Conservation (phyloP, 1,139 yeast genomes). For the Debaryomycetaceae sp. region DNA sequence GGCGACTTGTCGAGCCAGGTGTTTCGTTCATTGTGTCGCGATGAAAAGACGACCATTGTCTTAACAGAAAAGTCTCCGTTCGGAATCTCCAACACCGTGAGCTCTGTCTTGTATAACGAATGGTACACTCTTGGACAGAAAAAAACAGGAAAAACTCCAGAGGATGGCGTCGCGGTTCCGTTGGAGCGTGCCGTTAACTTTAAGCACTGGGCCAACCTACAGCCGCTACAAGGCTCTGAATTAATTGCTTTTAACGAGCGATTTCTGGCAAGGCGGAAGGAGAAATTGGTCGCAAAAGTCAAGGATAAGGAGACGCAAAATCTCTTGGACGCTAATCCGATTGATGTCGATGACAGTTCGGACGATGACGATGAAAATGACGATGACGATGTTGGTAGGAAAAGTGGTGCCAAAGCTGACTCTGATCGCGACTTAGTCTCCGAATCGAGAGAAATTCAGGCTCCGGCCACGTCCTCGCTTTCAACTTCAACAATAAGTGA, state of each 20-base stretch:
- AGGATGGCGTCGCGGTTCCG: slow-evolving; percentile 51
- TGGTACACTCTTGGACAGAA: slow-evolving; percentile 43
- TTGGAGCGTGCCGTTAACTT: slow-evolving; percentile 28
- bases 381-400: slow-evolving; percentile 5
- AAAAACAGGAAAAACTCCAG: slow-evolving; percentile 27
- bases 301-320: slow-evolving; percentile 46
- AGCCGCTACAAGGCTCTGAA: slow-evolving; percentile 39
- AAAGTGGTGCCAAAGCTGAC: slow-evolving; percentile 1
- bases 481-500: slow-evolving; percentile 12
- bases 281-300: slow-evolving; percentile 40
- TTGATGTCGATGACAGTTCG: slow-evolving; percentile 26
- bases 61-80: slow-evolving; percentile 52
- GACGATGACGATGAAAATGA: slow-evolving; percentile 25
- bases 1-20: slow-evolving; percentile 56
- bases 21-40: slow-evolving; percentile 48
- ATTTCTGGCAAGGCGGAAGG: slow-evolving; percentile 32
- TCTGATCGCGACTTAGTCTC: background rate
- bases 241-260: slow-evolving; percentile 35
- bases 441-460: no score
- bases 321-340: slow-evolving; percentile 34
- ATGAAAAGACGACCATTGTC: slow-evolving; percentile 58
- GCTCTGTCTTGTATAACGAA: slow-evolving; percentile 33
- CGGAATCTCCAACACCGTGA: slow-evolving; percentile 18
- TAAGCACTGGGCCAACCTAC: slow-evolving; percentile 33
- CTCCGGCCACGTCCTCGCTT: background rate